Conservation (phyloP, 768 basidiomycete species). For the Pleurotus djamor region DNA sequence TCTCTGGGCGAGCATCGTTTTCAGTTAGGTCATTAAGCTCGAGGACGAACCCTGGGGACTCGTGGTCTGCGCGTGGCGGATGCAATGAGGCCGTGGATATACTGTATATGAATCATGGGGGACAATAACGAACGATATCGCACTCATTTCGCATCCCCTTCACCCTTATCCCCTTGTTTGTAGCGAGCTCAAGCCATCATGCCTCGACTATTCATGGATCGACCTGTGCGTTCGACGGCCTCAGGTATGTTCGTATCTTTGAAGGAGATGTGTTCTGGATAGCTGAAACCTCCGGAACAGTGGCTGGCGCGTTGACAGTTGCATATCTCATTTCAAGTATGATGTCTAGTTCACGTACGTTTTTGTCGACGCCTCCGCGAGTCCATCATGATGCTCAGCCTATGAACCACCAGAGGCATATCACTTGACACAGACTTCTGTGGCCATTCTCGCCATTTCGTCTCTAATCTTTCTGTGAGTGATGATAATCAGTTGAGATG, state of each 20-base stretch:
- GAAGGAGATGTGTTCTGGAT: too few relatives aligned
- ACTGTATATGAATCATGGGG: not conserved
- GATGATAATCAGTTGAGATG: not conserved
- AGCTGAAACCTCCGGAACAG: constrained; percentile 21
- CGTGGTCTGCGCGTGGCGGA: constrained; percentile 7
- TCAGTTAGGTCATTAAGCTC: too few relatives aligned
- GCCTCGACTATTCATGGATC: constrained; percentile 45
- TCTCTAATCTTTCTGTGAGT: constrained; percentile 66
- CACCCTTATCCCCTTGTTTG: not conserved
- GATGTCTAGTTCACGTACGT: constrained; percentile 44
- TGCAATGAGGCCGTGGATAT: constrained; percentile 3
- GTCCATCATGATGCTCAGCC: too few relatives aligned
- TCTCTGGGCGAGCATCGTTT: not conserved
- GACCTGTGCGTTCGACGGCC: constrained; percentile 41
- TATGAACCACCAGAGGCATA: constrained; percentile 43
- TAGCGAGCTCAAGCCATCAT: constrained; percentile 20
- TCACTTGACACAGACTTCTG: constrained; percentile 70
- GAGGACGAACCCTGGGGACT: not conserved
- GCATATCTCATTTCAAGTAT: constrained; percentile 53
- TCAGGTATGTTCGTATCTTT: constrained; percentile 27
- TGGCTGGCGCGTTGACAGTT: constrained; percentile 40
- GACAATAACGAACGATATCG: not conserved
- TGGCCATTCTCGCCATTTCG: constrained; percentile 67
- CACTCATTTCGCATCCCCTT: not conserved
- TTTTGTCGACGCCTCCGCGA: not conserved